These are phyloP conservation scores for Zalaria sp. DNA, from an alignment of 2,329 filamentous ascomycete species.

Conservation along the genomic window DNA sequence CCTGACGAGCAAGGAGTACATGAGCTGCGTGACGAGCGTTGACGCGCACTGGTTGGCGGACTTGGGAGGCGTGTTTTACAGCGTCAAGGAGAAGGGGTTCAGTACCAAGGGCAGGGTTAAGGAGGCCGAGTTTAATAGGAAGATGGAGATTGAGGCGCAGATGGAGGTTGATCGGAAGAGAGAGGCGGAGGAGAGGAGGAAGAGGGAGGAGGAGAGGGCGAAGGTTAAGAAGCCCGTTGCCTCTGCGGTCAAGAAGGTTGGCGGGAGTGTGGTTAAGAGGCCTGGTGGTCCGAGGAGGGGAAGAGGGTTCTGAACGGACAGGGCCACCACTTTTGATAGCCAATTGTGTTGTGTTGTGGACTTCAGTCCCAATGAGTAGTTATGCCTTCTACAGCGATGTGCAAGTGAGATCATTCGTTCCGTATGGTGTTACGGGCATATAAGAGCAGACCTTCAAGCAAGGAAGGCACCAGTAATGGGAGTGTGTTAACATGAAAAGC, in stretches of 20 bases:
- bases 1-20: conserved; percentile 92
- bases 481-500: too few species aligned
- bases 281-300: conserved; percentile 16
- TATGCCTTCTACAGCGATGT: too few species aligned
- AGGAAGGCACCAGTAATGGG: too few species aligned
- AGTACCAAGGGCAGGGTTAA: conserved; percentile 76
- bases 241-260: conserved; percentile 18
- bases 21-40: conserved; percentile 90
- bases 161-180: conserved; percentile 75
- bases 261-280: conserved; percentile 24
- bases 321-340: too few species aligned
- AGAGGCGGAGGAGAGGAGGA: conserved; percentile 40
- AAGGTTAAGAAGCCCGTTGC: conserved; percentile 12
- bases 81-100: conserved; percentile 93
- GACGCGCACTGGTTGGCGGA: conserved; percentile 97
- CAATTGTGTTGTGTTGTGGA: too few species aligned
- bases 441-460: too few species aligned
- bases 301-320: conserved; percentile 2
- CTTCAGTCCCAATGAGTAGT: too few species aligned
- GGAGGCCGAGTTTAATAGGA: conserved; percentile 81
- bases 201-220: conserved; percentile 19
- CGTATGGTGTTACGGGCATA: too few species aligned
- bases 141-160: conserved; percentile 83
- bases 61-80: conserved; percentile 92
- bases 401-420: too few species aligned